These are phyloP conservation scores for Prorocentrum cordatum DNA, from an alignment of 169 alveolate species.

Conservation along the genomic window DNA sequence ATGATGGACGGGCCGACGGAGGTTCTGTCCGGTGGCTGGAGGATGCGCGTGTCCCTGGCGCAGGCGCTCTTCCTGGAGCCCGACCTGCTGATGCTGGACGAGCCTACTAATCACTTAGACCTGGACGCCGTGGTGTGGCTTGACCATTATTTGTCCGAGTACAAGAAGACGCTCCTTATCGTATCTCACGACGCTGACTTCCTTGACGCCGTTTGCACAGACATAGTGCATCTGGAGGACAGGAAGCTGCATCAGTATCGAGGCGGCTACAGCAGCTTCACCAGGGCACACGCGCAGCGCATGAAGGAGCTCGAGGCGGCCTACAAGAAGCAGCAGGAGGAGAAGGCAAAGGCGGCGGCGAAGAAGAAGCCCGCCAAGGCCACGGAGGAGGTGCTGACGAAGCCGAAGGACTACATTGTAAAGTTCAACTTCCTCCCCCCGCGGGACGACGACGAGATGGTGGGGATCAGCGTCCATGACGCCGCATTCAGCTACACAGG, in stretches of 20 bases:
- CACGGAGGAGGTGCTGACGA: slow-evolving; percentile 12
- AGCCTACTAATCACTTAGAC: slow-evolving; percentile 96
- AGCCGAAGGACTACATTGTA: slow-evolving; percentile 56
- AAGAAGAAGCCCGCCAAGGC: slow-evolving; percentile 46
- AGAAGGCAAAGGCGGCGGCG: slow-evolving; percentile 11
- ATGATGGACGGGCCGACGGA: neutral
- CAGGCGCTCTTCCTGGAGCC: slow-evolving; percentile 85
- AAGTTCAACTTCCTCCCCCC: slow-evolving; percentile 68
- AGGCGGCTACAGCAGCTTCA: slow-evolving; percentile 69
- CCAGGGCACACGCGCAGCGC: slow-evolving; percentile 54
- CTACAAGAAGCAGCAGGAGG: slow-evolving; percentile 70
- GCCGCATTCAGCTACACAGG: slow-evolving; percentile 70
- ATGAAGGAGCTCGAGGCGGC: slow-evolving; percentile 34
- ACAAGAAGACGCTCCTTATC: slow-evolving; percentile 71
- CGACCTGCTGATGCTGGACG: slow-evolving; percentile 90
- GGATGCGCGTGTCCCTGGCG: slow-evolving; percentile 78
- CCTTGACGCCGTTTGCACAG: slow-evolving; percentile 87
- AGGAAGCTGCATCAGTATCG: slow-evolving; percentile 47
- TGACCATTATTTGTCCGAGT: slow-evolving; percentile 72
- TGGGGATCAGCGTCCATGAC: slow-evolving; percentile 68
- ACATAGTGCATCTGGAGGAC: slow-evolving; percentile 39
- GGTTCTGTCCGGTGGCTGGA: slow-evolving; percentile 84
- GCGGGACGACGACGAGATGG: slow-evolving; percentile 56
- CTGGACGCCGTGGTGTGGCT: slow-evolving; percentile 86
- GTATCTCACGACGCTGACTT: slow-evolving; percentile 96